A percentile compares a stretch with the other conserved stretches of the same genome.
Conservation (phyloP, 2,329 filamentous ascomycete genomes). For the Xylaria hypoxylon region DNA sequence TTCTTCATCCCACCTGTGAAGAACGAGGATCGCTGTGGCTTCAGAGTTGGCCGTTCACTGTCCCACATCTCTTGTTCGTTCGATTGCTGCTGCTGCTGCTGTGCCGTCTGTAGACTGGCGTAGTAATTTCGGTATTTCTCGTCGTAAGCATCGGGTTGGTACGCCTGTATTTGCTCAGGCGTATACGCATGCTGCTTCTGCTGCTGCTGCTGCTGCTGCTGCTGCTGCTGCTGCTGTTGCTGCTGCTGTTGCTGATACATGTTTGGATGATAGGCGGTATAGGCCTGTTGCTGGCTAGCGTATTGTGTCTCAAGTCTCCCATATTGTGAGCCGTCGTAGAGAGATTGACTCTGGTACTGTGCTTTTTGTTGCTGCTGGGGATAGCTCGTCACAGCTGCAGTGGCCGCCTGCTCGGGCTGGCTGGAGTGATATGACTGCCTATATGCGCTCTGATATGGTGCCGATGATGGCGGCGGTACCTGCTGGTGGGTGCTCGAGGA, state of each 20-base stretch:
- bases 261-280: slow-evolving; percentile 42
- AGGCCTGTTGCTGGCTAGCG: slow-evolving; percentile 35
- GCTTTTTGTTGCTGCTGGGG: slow-evolving; percentile 23
- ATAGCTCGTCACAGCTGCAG: slow-evolving; percentile 11
- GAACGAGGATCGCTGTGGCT: slow-evolving; percentile 46
- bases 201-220: slow-evolving; percentile 36
- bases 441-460: slow-evolving; percentile 36
- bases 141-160: slow-evolving; percentile 37
- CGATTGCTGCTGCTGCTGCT: slow-evolving; percentile 27
- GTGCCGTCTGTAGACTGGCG: slow-evolving; percentile 33
- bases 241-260: slow-evolving; percentile 36
- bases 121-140: slow-evolving; percentile 43
- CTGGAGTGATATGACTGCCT: slow-evolving; percentile 41
- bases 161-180: slow-evolving; percentile 35
- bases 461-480: slow-evolving; percentile 28
- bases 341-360: slow-evolving; percentile 29
- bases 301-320: slow-evolving; percentile 25
- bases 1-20: slow-evolving; percentile 46
- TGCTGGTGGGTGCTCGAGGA: slow-evolving; percentile 34
- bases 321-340: slow-evolving; percentile 38
- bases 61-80: slow-evolving; percentile 40
- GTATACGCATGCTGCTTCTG: slow-evolving; percentile 38
- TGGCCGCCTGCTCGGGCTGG: slow-evolving; percentile 37
- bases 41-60: slow-evolving; percentile 39
- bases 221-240: slow-evolving; percentile 36